Evolutionary conservation across 768 basidiomycete genomes (phyloP).

Genomic region (Kwoniella newhampshirensis): DNA sequence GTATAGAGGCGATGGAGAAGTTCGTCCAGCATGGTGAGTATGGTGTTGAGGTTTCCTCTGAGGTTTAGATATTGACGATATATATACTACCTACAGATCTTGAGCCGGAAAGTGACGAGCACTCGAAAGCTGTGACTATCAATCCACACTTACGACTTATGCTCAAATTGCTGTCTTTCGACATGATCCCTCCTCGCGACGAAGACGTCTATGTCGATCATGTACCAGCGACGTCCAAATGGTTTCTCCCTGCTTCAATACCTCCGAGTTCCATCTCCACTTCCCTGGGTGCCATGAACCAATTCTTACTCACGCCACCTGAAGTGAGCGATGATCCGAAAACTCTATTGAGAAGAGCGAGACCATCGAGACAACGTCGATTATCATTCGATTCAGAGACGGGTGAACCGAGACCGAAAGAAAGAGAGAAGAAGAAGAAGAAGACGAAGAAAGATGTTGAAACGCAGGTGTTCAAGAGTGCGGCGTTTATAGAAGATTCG

Average conservation of each 20-base stretch:
- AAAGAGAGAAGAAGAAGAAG: constrained; percentile 31
- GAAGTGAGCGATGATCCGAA: constrained; percentile 69
- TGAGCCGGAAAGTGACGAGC: constrained; percentile 66
- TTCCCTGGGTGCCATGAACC: constrained; percentile 72
- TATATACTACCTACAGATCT: constrained; percentile 62
- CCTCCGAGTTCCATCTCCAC: constrained; percentile 67
- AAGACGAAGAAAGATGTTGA: constrained; percentile 61
- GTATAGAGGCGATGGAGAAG: constrained; percentile 67
- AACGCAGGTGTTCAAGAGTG: constrained; percentile 76
- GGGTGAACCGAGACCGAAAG: constrained; percentile 4
- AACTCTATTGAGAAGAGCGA: constrained; percentile 68
- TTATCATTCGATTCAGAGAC: constrained; percentile 22
- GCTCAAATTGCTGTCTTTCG: constrained; percentile 75
- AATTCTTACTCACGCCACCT: constrained; percentile 78
- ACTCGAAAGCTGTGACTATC: constrained; percentile 74
- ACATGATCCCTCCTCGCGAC: constrained; percentile 24
- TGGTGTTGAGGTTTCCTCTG: too few relatives aligned
- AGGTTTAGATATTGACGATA: too few relatives aligned
- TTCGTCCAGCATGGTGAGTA: constrained; percentile 75
- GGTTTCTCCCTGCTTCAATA: constrained; percentile 77
- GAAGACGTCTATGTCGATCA: not conserved
- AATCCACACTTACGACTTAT: constrained; percentile 79
- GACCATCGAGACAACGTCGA: constrained; percentile 47
- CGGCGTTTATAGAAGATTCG: constrained; percentile 87
- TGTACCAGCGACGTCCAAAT: constrained; percentile 55